Conservation (phyloP, 2,329 filamentous ascomycete genomes). For the Cadophora luteo-olivacea region DNA sequence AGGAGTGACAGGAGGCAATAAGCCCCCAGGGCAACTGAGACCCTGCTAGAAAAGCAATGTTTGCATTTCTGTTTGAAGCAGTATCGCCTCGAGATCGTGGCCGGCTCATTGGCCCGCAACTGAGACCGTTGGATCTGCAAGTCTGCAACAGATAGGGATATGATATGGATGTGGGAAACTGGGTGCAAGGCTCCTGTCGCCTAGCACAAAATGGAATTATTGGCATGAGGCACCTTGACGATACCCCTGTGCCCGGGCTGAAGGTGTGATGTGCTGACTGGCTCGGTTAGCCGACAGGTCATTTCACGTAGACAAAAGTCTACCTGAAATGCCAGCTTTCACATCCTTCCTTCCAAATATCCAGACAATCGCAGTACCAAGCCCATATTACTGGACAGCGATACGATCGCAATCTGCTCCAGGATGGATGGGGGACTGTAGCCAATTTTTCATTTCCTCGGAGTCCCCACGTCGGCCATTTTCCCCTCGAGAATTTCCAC, state of each 20-base stretch:
- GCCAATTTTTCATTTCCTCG: constrained; percentile 11
- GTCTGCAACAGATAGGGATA: neutral
- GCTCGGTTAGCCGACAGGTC: constrained; percentile 17
- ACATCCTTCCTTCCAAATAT: constrained; percentile 11
- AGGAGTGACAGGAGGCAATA: neutral
- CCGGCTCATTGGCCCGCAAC: neutral
- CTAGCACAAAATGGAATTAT: constrained; percentile 3
- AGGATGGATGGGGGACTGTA: constrained; percentile 9
- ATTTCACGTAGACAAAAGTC: constrained; percentile 13
- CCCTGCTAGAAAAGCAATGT: neutral
- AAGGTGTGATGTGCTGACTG: constrained; percentile 2
- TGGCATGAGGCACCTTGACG: neutral
- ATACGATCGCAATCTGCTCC: constrained; percentile 14
- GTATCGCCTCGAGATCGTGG: neutral
- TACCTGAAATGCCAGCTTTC: constrained; percentile 15
- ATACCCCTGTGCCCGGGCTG: neutral
- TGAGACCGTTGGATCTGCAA: neutral
- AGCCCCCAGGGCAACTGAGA: neutral
- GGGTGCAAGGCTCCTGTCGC: neutral
- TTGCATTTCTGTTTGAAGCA: neutral
- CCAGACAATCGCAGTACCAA: constrained; percentile 5
- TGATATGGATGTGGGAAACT: neutral
- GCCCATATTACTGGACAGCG: constrained; percentile 16
- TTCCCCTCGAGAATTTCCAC: constrained; percentile 9
- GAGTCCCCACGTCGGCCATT: constrained; percentile 15